A percentile compares a stretch with the other conserved stretches of the same genome.
These are phyloP conservation scores for Wickerhamiella brachini DNA, from an alignment of 805 yeast species.

Conservation along the genomic window DNA sequence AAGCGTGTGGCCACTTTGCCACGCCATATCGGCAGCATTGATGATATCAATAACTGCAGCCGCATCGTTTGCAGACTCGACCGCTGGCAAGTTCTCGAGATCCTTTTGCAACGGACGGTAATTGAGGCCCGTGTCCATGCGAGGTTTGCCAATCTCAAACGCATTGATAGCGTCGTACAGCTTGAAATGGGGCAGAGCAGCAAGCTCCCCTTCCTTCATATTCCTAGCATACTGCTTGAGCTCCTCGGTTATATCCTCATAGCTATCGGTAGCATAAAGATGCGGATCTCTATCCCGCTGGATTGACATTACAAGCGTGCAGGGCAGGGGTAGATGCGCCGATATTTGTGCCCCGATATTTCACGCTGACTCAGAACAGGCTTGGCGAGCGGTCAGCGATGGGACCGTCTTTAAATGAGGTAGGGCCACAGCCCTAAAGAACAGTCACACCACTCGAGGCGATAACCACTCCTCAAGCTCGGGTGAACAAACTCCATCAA, in stretches of 20 bases:
- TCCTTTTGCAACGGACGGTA: constrained; percentile 31
- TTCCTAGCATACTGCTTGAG: constrained; percentile 12
- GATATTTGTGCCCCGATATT: too few relatives aligned
- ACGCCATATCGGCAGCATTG: constrained; percentile 41
- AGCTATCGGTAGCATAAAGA: constrained; percentile 20
- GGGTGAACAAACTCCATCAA: constrained; percentile 7
- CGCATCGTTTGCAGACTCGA: constrained; percentile 30
- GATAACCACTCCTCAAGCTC: neutral
- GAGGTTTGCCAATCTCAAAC: constrained; percentile 51
- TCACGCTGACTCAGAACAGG: neutral
- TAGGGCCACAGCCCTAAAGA: neutral
- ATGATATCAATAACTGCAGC: constrained; percentile 41
- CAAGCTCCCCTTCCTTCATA: constrained; percentile 40
- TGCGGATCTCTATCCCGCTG: constrained; percentile 14
- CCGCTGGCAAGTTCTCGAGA: constrained; percentile 27
- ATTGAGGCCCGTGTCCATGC: constrained; percentile 69
- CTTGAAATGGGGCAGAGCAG: constrained; percentile 45
- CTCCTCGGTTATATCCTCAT: constrained; percentile 20
- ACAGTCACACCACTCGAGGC: neutral
- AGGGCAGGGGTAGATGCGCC: neutral
- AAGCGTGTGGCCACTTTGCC: constrained; percentile 66
- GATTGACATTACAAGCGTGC: neutral
- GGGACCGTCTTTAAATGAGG: too few relatives aligned
- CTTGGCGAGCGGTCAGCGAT: too few relatives aligned
- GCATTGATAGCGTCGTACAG: constrained; percentile 81